phyloP scores from a whole-genome alignment of 441 rosid species.

The Isatis lusitanica region DNA sequence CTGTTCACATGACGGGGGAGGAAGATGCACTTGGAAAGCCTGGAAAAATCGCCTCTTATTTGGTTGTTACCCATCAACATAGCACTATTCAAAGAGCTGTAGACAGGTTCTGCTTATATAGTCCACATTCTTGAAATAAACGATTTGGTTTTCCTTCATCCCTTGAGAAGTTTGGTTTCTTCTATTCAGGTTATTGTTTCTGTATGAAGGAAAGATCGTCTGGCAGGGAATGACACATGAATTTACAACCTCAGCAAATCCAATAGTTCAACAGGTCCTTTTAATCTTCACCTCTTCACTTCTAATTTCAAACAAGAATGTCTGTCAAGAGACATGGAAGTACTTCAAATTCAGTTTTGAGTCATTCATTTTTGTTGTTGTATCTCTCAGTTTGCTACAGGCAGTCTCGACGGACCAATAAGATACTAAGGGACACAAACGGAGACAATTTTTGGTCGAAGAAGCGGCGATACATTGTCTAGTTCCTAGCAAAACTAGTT shows the following conservation, averaged over 20 bases:
- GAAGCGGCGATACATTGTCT: not conserved
- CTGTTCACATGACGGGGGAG: constrained; percentile 66
- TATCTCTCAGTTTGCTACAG: constrained; percentile 80
- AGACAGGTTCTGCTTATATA: constrained; percentile 65
- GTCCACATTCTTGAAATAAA: not conserved
- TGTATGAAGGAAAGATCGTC: constrained; percentile 78
- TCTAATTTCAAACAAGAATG: not conserved
- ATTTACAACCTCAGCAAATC: constrained; percentile 70
- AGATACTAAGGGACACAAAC: constrained; percentile 50
- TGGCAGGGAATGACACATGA: constrained; percentile 96
- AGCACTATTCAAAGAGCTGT: constrained; percentile 96
- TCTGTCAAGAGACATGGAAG: not conserved
- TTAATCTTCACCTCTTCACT: not conserved
- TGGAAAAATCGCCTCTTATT: constrained; percentile 80
- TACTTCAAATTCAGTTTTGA: not conserved
- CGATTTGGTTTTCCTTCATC: not conserved
- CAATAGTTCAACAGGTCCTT: constrained; percentile 87
- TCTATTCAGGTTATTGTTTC: constrained; percentile 70
- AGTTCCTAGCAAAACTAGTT: not conserved
- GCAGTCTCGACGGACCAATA: constrained; percentile 89
- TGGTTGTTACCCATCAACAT: constrained; percentile 95
- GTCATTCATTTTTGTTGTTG: not conserved
- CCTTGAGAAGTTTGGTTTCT: constrained; percentile 9
- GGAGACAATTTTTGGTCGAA: not conserved
- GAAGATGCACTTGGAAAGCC: constrained; percentile 58